phyloP scores from a whole-genome alignment of 768 basidiomycete species.

The Podaxis rugospora region DNA sequence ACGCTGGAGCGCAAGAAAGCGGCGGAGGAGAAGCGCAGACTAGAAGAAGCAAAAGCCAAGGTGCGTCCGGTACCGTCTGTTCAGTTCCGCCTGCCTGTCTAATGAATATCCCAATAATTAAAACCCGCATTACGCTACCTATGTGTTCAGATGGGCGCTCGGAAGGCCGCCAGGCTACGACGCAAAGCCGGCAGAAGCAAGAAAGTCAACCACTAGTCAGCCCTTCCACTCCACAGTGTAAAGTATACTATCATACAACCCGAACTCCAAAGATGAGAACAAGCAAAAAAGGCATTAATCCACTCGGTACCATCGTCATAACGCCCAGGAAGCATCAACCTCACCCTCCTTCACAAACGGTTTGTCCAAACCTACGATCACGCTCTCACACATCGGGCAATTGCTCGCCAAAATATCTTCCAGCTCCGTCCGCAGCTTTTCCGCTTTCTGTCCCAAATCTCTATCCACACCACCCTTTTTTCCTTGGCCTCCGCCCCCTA shows the following conservation, averaged over 20 bases:
- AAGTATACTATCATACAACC: conserved; percentile 9
- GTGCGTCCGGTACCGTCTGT: conserved; percentile 26
- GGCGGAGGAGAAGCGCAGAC: conserved; percentile 64
- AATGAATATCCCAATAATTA: conserved; percentile 8
- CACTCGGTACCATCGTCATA: conserved; percentile 34
- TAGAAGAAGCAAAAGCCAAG: conserved; percentile 65
- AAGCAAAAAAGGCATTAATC: not conserved
- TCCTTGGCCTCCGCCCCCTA: conserved; percentile 44
- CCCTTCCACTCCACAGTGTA: conserved; percentile 12
- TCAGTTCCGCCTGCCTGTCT: not conserved
- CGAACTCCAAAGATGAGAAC: not conserved
- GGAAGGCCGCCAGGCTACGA: conserved; percentile 69
- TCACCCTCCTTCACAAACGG: conserved; percentile 82
- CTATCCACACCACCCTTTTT: conserved; percentile 22
- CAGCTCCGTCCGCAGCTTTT: conserved; percentile 76
- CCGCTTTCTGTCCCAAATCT: conserved; percentile 52
- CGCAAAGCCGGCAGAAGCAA: conserved; percentile 73
- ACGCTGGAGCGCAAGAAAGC: conserved; percentile 68
- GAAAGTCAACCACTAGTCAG: conserved; percentile 67
- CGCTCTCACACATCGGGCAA: conserved; percentile 92
- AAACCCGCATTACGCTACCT: not conserved
- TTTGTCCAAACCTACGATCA: conserved; percentile 80
- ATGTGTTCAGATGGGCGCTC: conserved; percentile 67
- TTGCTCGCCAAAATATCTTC: conserved; percentile 86
- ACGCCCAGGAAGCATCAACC: conserved; percentile 70